Base-by-base conservation (phyloP, 2,329 filamentous ascomycete genomes). In the Fusarium lyarnte region DNA sequence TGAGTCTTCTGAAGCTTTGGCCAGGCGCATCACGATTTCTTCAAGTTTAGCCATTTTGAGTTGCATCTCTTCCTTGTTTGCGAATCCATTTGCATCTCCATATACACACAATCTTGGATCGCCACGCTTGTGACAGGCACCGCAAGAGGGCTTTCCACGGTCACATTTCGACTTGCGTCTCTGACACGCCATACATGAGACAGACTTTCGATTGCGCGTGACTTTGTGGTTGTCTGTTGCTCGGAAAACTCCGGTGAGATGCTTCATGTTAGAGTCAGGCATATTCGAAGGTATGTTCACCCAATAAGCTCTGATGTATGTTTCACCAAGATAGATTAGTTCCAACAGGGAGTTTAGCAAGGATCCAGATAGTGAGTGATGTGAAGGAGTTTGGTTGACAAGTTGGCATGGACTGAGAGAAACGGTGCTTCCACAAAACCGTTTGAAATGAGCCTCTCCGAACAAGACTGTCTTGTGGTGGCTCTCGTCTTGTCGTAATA, bases 161-260 rank as follows among this genome's bases (percentile, higher is more conserved):
- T 85, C 84, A 67, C 84, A 85, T 60, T 80, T 81, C 12, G 82
- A 79, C 75, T 85, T 85, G 64, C 84, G 82, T 25, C 75, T 76
- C 67, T 84, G 84, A 63, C 84, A 85, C 46, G 79, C 75, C 5
- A 78, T 77, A 73, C 83, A 85, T 9, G 84, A 85, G 25, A 85
- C 79, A 41, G 84, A 76, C 49, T 81, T 81, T 11, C 84, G 79
- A 72, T 82, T 84, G 38, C 83, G 81, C 74, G 79, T 82, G 63
- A 81, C 77, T 41, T 79, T 78, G 43, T 80, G 77, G 17, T 77
- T 66, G 63, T 79, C 79, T 23, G 74, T 73, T 27, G 82, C 78
- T 51, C 82, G 81, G 71, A 84, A 84, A 70, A 84, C 82, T 55
- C 78, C 72, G 23, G 76, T 77, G 59, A 76, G 75, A 27, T 71